These are phyloP conservation scores for Fusarium mexicanum DNA, from an alignment of 2,329 filamentous ascomycete genomes.

Conservation along the genomic window DNA sequence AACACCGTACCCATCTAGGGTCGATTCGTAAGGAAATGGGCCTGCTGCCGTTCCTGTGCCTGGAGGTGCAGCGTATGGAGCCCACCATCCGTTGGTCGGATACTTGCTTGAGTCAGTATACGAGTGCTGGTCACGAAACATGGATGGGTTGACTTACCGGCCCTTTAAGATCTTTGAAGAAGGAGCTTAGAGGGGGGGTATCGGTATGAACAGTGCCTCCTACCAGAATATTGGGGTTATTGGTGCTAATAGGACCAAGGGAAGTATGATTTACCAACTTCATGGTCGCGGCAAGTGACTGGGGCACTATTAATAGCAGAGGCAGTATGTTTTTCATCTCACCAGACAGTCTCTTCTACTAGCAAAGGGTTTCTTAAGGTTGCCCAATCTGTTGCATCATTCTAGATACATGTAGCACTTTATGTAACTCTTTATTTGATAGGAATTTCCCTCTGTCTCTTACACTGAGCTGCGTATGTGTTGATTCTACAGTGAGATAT, in stretches of 20 bases:
- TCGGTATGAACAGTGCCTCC: neutral
- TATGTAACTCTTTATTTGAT: neutral
- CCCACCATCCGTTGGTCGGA: neutral
- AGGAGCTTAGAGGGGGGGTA: neutral
- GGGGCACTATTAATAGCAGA: neutral
- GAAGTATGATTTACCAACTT: neutral
- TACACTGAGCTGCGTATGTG: fast-evolving
- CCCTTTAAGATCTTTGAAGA: neutral
- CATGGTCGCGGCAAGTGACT: neutral
- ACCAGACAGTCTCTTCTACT: fast-evolving
- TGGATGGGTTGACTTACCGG: neutral
- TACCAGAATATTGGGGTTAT: neutral
- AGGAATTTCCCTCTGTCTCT: neutral
- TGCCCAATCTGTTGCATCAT: neutral
- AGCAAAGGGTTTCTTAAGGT: too few relatives aligned
- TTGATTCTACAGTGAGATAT: neutral
- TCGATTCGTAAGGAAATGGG: neutral
- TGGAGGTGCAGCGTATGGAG: neutral
- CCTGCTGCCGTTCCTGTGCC: neutral
- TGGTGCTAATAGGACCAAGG: neutral
- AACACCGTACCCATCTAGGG: neutral
- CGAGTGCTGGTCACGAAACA: neutral
- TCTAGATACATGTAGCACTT: neutral
- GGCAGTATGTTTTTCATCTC: neutral
- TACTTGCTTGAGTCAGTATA: neutral